These are phyloP conservation scores for Linum trigynum DNA, from an alignment of 345 rosid species.

Conservation along the genomic window DNA sequence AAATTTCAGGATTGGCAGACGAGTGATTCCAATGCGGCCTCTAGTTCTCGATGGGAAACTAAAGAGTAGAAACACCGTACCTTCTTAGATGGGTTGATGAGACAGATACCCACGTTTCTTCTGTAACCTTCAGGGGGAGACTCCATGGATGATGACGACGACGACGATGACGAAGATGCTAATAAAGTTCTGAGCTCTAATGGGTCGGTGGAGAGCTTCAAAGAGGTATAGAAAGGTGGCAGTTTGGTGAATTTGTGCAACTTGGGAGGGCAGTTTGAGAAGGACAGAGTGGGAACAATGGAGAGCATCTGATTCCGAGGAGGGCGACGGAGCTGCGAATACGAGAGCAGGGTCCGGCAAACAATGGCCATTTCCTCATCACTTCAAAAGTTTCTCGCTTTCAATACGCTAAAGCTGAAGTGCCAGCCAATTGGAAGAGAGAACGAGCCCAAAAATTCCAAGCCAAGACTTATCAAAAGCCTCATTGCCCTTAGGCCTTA, in stretches of 20 bases:
- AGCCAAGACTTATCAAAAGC: too few species aligned
- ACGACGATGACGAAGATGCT: neutral
- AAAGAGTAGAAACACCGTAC: constrained; percentile 14
- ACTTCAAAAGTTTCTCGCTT: too few species aligned
- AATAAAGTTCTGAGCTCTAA: constrained; percentile 19
- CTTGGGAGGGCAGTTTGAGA: constrained; percentile 26
- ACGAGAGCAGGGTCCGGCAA: constrained; percentile 15
- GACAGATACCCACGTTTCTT: constrained; percentile 86
- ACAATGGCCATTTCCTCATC: too few species aligned
- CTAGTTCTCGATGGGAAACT: neutral
- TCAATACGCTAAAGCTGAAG: too few species aligned
- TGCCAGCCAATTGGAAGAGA: too few species aligned
- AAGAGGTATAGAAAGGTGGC: constrained; percentile 21
- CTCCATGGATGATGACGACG: constrained; percentile 45
- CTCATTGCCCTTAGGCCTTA: too few species aligned
- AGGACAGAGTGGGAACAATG: constrained; percentile 5
- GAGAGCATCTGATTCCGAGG: constrained; percentile 6
- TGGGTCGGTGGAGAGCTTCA: constrained; percentile 10
- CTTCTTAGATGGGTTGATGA: constrained; percentile 76
- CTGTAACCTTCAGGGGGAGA: constrained; percentile 84
- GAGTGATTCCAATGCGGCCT: neutral
- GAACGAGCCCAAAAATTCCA: too few species aligned
- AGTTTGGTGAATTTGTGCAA: constrained; percentile 19
- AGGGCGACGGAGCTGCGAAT: constrained; percentile 4
- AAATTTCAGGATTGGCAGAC: neutral